Evolutionary conservation across 371 early-diverging fungal genomes (phyloP).

Genomic region (Vittaforma corneae): DNA sequence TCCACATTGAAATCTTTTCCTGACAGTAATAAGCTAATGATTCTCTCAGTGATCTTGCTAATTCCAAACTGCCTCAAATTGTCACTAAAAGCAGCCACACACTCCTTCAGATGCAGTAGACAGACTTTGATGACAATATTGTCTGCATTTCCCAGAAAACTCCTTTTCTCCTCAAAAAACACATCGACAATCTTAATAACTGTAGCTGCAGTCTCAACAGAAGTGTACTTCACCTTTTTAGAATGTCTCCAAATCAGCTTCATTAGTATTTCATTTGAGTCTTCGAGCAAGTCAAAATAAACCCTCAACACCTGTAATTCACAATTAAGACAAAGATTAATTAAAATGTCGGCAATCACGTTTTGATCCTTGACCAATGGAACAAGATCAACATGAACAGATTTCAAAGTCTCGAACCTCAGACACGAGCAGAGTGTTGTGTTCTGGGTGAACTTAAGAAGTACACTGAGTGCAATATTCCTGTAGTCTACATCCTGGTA

Average conservation of each 20-base stretch:
- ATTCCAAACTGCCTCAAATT: constrained; percentile 2
- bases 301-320: constrained; percentile 16
- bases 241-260: constrained; percentile 58
- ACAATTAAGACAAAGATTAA: constrained; percentile 44
- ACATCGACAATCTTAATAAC: constrained; percentile 25
- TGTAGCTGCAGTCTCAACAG: constrained; percentile 19
- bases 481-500: constrained; percentile 5
- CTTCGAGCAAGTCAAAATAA: constrained; percentile 29
- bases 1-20: constrained; percentile 7
- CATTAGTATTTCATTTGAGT: constrained; percentile 43
- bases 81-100: constrained; percentile 6
- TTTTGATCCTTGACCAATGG: constrained; percentile 20
- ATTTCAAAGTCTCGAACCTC: constrained; percentile 32
- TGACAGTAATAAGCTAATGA: constrained; percentile 13
- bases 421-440: constrained; percentile 25
- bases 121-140: constrained; percentile 18
- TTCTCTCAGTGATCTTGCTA: not conserved
- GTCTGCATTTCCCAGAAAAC: not conserved
- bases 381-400: constrained; percentile 25
- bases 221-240: constrained; percentile 27
- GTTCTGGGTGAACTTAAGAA: constrained; percentile 30
- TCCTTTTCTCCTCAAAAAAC: constrained; percentile 8
- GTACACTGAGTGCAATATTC: constrained; percentile 12
- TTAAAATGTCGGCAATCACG: constrained; percentile 39
- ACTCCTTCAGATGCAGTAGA: constrained; percentile 28